Evolutionary conservation across 1,284 basidiomycete genomes (phyloP), one percentile per base, ranked within the genome.

Genomic region (Ganoderma lingzhi): DNA sequence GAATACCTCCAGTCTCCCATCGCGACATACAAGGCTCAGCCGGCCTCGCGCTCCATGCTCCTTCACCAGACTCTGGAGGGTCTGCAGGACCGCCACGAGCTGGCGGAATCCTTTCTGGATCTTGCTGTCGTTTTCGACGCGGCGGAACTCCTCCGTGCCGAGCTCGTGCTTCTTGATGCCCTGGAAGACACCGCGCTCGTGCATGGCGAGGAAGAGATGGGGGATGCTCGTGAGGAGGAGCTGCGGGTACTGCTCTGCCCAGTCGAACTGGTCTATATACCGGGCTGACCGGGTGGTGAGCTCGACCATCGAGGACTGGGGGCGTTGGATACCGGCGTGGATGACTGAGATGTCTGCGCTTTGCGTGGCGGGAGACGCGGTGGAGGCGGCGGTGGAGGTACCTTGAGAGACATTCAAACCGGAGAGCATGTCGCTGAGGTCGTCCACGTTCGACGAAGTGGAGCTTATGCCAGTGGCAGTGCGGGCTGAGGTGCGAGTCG

Each of bases 221-320:
- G 83, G 80, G 0, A 86, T 89, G 73, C 87, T 85, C 2, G 88
- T 88, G 67, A 90, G 81, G 74, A 84, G 85, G 3, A 89, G 80
- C 71, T 89, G 88, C 0, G 84, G 82, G 72, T 85, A 87, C 2
- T 76, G 76, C 42, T 87, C 84, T 30, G 75, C 76, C 86, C 85
- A 88, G 70, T 85, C 78, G 72, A 82, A 82, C n/a, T 76, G 62
- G 44, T 75, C 65, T 64, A 75, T 71, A 67, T 80, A 75, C 15
- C 72, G 73, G 44, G 77, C 70, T 4, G 83, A 82, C 35, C 84
- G 81, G 6, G 87, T 87, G 6, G 80, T 82, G 32, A 89, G 75
- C 73, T 89, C 87, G 55, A 88, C 75, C 45, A 88, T 77, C 14
- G 82, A 75, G 1, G 81, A 78, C 61, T 87, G 82, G 0, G 85